Evolutionary conservation across 2,329 filamentous ascomycete genomes (phyloP).

Genomic region (Aureobasidium sp.): DNA sequence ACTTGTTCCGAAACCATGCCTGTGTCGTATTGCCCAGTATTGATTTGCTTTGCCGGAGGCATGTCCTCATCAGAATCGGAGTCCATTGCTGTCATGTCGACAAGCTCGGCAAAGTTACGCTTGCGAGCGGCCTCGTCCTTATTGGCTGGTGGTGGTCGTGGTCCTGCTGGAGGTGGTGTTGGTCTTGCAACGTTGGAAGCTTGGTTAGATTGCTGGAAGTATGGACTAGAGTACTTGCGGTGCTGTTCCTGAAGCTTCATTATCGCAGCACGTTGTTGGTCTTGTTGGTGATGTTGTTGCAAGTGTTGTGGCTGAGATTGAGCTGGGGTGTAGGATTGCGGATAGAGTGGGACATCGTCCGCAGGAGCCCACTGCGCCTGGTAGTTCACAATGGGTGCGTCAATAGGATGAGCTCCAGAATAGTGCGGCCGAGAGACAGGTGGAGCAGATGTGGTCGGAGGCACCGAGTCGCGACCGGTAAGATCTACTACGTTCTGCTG

Average conservation of each 20-base stretch:
- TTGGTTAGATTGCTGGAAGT: slow-evolving; percentile 10
- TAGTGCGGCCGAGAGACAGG: background rate
- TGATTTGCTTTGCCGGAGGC: slow-evolving; percentile 28
- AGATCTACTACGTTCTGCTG: background rate
- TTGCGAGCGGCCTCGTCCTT: slow-evolving; percentile 50
- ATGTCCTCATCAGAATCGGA: slow-evolving; percentile 40
- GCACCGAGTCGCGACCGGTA: background rate
- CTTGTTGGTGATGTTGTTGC: background rate
- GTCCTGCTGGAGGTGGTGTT: slow-evolving; percentile 1
- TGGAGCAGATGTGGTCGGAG: background rate
- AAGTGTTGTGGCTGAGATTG: background rate
- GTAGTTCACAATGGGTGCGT: slow-evolving; percentile 2
- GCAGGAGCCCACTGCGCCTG: background rate
- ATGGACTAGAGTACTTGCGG: slow-evolving; percentile 7
- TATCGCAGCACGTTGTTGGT: background rate
- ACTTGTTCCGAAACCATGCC: background rate
- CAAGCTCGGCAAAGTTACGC: slow-evolving; percentile 43
- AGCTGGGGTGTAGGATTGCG: background rate
- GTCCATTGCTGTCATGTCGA: slow-evolving; percentile 39
- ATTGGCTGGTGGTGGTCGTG: slow-evolving; percentile 27
- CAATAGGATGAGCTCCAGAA: background rate
- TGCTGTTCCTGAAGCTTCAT: background rate
- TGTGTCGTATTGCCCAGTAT: slow-evolving; percentile 1
- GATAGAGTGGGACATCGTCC: background rate
- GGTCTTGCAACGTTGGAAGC: slow-evolving; percentile 11